These are phyloP conservation scores for Elymus sibiricus DNA, from an alignment of 176 grass and related monocot genomes.

Conservation along the genomic window DNA sequence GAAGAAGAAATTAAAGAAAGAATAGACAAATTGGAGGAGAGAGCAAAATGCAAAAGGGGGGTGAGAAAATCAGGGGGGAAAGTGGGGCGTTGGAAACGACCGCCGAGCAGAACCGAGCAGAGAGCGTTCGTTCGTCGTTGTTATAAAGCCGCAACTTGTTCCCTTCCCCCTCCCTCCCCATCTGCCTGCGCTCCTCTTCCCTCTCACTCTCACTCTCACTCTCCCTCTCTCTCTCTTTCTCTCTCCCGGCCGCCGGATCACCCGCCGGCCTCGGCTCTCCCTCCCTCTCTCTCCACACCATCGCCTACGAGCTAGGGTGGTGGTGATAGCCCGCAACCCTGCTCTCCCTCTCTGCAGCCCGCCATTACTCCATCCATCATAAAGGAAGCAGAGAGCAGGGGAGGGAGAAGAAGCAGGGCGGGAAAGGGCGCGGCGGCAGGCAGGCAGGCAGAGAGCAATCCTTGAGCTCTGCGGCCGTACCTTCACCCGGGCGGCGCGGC, in stretches of 20 bases:
- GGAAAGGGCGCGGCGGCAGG: background rate
- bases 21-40: background rate
- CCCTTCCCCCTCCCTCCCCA: background rate
- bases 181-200: background rate
- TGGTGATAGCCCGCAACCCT: slow-evolving; percentile 17
- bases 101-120: background rate
- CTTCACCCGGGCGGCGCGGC: slow-evolving; percentile 33
- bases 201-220: background rate
- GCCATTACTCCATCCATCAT: slow-evolving; percentile 38
- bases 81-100: background rate
- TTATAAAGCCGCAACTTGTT: slow-evolving; percentile 38
- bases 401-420: background rate
- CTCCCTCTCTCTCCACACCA: background rate
- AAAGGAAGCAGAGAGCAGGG: slow-evolving; percentile 25
- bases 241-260: background rate
- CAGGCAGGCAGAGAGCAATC: background rate
- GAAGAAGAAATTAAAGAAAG: background rate
- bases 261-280: background rate
- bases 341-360: background rate
- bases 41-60: background rate
- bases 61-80: background rate
- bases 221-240: background rate
- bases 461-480: background rate
- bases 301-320: slow-evolving; percentile 28
- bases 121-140: background rate